Evolutionary conservation across 768 basidiomycete species (phyloP).

Genomic region (Russula lepida): DNA sequence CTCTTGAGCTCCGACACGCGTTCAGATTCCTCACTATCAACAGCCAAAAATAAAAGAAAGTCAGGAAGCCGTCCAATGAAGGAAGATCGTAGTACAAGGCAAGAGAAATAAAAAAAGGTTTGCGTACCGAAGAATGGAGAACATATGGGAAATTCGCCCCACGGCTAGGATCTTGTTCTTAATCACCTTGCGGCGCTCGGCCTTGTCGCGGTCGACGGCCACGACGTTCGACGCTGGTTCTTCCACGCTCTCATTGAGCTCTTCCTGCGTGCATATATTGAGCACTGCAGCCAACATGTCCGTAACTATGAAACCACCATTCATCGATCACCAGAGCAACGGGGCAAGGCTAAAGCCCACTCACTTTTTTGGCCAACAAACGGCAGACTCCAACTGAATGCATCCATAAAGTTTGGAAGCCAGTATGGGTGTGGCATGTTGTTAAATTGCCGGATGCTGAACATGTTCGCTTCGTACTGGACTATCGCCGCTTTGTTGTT

Average conservation of each 20-base stretch:
- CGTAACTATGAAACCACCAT: slow-evolving; percentile 64
- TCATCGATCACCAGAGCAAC: too few relatives aligned
- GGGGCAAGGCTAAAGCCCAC: slow-evolving; percentile 25
- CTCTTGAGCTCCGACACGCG: slow-evolving; percentile 94
- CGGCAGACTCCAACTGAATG: too few relatives aligned
- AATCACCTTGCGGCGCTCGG: slow-evolving; percentile 81
- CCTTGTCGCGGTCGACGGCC: slow-evolving; percentile 37
- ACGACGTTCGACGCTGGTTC: slow-evolving; percentile 10
- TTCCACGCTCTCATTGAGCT: slow-evolving; percentile 69
- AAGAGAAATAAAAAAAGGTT: not conserved
- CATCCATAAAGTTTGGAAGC: too few relatives aligned
- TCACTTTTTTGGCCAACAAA: slow-evolving; percentile 93
- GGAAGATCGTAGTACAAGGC: too few relatives aligned
- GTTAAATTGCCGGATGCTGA: slow-evolving; percentile 98
- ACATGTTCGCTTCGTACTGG: slow-evolving; percentile 98
- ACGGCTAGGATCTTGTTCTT: slow-evolving; percentile 98
- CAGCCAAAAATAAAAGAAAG: not conserved
- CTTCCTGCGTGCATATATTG: slow-evolving; percentile 96
- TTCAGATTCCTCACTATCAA: slow-evolving; percentile 87
- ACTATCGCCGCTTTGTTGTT: slow-evolving; percentile 99
- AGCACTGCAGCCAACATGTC: slow-evolving; percentile 98
- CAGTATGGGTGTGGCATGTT: slow-evolving; percentile 90
- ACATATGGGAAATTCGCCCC: slow-evolving; percentile 91
- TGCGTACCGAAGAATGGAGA: slow-evolving; percentile 84
- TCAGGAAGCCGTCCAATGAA: not conserved